Base-by-base conservation (phyloP, 768 basidiomycete species). In the Trametes maxima region DNA sequence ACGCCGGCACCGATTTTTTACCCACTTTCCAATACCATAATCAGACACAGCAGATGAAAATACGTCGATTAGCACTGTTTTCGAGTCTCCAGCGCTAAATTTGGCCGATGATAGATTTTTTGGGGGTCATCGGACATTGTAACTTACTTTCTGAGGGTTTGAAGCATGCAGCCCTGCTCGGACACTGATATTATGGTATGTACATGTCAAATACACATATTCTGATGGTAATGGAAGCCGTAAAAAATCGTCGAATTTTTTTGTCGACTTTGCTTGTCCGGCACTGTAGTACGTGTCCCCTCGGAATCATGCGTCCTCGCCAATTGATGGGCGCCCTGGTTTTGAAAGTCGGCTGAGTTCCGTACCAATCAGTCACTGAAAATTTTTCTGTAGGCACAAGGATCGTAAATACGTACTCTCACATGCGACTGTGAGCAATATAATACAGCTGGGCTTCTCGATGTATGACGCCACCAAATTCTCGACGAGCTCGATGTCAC, bases 321-420 rank as follows among this genome's bases (percentile, higher is more conserved):
- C 0, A 92, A 74, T n/a, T 80, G 75, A 59, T 87, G 85, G 0
- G 90, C 90, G 0, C 86, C 87, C 69, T 92, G 90, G 44, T 90
- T 93, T 65, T 92, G 88, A 19, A 89, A 89, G 63, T 93, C 89
- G 53, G 89, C 91, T 92, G 55, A 11, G 47, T 44, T 4, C 14
- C 44, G 28, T 28, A n/a, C 47, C 14, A 19, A 52, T 50, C n/a
- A 45, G 13, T 35, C 22, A 12, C 7, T 44, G 35, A 11, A 40
- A 45, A 54, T 21, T 17, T 10, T 22, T 5, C 4, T 45, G n/a
- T 43, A 21, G 0, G 11, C 12, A 42, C 33, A 22, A 17, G 42
- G 43, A 35, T 22, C 19, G 35, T 12, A 21, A 3, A 13, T 7
- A 64, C 82, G 60, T 57, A 87, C 87, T 87, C 71, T 88, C 86